phyloP scores from a whole-genome alignment of 2,329 filamentous ascomycete genomes.

The Alternaria sp. region DNA sequence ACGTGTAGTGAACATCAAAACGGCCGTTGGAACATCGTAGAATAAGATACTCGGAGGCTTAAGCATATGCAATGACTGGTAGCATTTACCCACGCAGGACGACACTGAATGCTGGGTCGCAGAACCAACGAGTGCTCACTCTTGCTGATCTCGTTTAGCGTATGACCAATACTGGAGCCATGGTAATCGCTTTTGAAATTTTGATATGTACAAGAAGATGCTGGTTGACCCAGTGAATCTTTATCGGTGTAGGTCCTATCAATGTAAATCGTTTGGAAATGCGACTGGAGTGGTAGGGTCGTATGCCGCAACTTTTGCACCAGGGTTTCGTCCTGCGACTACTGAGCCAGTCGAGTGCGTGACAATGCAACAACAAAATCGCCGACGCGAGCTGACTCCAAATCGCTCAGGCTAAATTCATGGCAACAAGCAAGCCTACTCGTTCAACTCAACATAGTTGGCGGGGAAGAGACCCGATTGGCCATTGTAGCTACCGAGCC shows the following conservation, averaged over 20 bases:
- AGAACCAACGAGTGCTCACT: background rate
- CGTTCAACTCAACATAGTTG: slow-evolving; percentile 56
- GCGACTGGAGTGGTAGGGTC: background rate
- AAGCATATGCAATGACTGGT: background rate
- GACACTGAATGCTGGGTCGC: background rate
- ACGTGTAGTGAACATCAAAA: background rate
- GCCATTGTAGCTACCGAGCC: slow-evolving; percentile 86
- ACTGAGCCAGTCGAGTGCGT: background rate
- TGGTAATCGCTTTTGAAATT: background rate
- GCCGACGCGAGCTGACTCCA: background rate
- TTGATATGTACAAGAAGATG: background rate
- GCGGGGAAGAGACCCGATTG: slow-evolving; percentile 78
- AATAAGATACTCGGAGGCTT: background rate
- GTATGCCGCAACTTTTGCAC: slow-evolving; percentile 1
- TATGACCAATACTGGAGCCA: background rate
- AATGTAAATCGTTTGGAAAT: background rate
- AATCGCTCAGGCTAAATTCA: background rate
- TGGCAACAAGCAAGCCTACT: background rate
- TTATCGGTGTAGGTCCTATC: background rate
- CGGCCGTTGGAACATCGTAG: background rate
- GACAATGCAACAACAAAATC: background rate
- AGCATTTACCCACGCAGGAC: background rate
- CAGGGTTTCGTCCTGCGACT: background rate
- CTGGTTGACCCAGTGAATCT: background rate
- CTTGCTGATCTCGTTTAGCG: background rate